These are phyloP conservation scores for Musa acuminata DNA, from an alignment of 176 grass and related monocot species.

Conservation along the genomic window DNA sequence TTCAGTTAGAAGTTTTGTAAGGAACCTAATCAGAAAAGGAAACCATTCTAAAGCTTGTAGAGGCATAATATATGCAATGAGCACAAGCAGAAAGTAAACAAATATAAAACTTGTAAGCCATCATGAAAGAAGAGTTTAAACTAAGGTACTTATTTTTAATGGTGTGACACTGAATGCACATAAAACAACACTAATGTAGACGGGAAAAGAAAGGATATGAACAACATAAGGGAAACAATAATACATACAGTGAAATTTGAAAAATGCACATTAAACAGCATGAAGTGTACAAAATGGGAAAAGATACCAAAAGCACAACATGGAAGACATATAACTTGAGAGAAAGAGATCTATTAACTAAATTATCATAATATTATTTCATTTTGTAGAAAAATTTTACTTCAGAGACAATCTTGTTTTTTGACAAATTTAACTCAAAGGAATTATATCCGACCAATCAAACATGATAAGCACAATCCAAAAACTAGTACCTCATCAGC, in stretches of 20 bases:
- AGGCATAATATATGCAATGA: not conserved
- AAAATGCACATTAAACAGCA: too few relatives aligned
- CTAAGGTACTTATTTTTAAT: not conserved
- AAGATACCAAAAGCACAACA: too few relatives aligned
- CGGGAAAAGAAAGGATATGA: not conserved
- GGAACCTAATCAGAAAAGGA: conserved; percentile 52
- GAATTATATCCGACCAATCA: too few relatives aligned
- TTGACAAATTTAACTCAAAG: too few relatives aligned
- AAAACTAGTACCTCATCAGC: too few relatives aligned
- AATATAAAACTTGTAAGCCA: not conserved
- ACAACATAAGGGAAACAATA: not conserved
- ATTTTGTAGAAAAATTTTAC: too few relatives aligned
- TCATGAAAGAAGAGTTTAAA: not conserved
- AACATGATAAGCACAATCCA: not conserved
- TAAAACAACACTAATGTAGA: not conserved
- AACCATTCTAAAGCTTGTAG: conserved; percentile 1
- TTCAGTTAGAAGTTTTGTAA: conserved; percentile 86
- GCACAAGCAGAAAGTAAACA: not conserved
- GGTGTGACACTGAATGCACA: not conserved
- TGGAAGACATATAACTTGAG: too few relatives aligned
- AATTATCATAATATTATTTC: too few relatives aligned
- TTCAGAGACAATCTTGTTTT: too few relatives aligned
- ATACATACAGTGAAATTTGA: too few relatives aligned
- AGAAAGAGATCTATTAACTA: too few relatives aligned
- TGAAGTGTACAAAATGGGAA: too few relatives aligned